Evolutionary conservation across 768 basidiomycete genomes (phyloP), one percentile per base, ranked within the genome.

Genomic region (Candolleomyces eurysporus): DNA sequence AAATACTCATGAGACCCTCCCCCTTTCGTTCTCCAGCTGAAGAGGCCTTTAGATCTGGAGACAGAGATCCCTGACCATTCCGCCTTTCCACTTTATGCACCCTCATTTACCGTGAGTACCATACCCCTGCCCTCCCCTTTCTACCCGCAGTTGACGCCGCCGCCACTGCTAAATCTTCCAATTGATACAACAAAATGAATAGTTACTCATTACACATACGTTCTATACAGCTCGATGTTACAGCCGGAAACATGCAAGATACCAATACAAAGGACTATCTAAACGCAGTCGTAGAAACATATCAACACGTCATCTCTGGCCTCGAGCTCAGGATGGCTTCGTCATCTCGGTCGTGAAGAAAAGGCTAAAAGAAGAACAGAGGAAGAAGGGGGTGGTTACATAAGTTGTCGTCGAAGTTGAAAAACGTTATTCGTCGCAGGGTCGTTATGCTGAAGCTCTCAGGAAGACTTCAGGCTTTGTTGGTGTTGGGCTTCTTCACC

Each of bases 11-110:
- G 22, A 40, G n/a, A 39, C n/a, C 8, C 26, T 11, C 14, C 53
- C 17, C 19, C 8, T 43, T 21, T 51, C 49, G 22, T 62, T 50
- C 10, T 54, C 9, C 57, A 94, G 91, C 73, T 84, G 26, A 82
- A 79, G 3, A 72, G 74, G 10, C 81, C 86, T 0, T 75, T 92
- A 2, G 67, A 80, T 5, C 66, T 85, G 5, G 89, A 92, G 10
- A 77, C 79, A 0, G 76, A 82, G 22, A 91, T 95, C 31, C 94
- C 93, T 13, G 90, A 94, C 61, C 92, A 94, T 69, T 72, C 75
- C 0, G 80, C 79, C 2, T 94, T 92, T 66, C 87, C 88, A 0
- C 66, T 83, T 17, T 96, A 93, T 68, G 87, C 79, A 10, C 94
- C 93, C 0, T 90, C 89, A 0, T 96, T 95, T 69, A 89, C 85